Percentiles rank a stretch among this genome's conserved stretches.
Evolutionary conservation across 2,329 filamentous ascomycete species (phyloP).

Genomic region (Alternaria alternata): DNA sequence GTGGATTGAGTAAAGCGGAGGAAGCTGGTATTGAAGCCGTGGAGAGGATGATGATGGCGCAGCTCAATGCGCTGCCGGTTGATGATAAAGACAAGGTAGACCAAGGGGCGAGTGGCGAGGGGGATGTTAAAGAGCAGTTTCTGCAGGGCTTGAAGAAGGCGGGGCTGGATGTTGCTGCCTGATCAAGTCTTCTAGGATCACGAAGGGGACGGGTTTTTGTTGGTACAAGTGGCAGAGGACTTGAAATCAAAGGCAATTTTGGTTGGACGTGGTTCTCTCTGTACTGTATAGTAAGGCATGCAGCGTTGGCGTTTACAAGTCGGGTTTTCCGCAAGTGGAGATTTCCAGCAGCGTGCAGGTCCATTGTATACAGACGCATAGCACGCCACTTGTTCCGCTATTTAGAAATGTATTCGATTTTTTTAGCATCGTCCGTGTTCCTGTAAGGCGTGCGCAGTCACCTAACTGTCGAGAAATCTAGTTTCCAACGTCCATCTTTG

Average conservation of each 20-base stretch:
- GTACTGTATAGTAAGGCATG: not conserved
- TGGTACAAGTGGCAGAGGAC: not conserved
- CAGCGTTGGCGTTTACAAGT: not conserved
- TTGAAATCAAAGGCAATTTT: not conserved
- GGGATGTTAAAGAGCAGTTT: slow-evolving; percentile 54
- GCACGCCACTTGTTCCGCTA: too few species aligned
- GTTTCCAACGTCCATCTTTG: too few species aligned
- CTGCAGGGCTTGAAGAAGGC: slow-evolving; percentile 52
- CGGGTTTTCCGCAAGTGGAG: too few species aligned
- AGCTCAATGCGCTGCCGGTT: slow-evolving; percentile 23
- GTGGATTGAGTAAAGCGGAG: slow-evolving; percentile 48
- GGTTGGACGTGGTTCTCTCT: not conserved
- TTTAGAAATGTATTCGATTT: too few species aligned
- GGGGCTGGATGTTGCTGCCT: slow-evolving; percentile 49
- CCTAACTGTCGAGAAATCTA: too few species aligned
- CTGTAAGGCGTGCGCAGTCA: too few species aligned
- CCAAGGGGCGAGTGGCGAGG: not conserved
- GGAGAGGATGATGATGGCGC: slow-evolving; percentile 53
- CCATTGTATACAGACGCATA: too few species aligned
- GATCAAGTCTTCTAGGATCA: not conserved
- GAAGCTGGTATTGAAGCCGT: slow-evolving; percentile 45
- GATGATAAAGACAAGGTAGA: slow-evolving; percentile 8
- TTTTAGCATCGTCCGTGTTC: too few species aligned
- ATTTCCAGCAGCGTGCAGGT: too few species aligned
- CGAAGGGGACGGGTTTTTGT: not conserved